Percentiles rank a stretch among this genome's conserved stretches.
Evolutionary conservation across 75 land plant genomes (phyloP).

Genomic region (Selaginella tamariscina): DNA sequence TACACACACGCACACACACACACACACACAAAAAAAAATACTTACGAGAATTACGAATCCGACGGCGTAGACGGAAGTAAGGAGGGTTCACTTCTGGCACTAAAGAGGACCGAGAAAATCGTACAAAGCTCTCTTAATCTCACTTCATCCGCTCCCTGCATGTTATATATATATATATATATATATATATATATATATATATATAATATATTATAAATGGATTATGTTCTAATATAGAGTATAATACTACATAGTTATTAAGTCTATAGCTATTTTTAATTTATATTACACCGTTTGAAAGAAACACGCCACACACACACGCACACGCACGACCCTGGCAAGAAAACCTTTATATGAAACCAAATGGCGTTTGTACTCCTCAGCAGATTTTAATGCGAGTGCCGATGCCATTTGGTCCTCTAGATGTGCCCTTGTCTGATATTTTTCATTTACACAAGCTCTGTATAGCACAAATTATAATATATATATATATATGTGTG

Average conservation of each 20-base stretch:
- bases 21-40: too few species aligned
- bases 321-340: too few species aligned
- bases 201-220: too few species aligned
- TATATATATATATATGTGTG: too few species aligned
- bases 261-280: background rate
- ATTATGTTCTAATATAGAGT: conserved; percentile 3
- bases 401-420: conserved; percentile 81
- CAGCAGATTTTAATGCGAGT: conserved; percentile 64
- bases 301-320: conserved; percentile 13
- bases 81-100: background rate
- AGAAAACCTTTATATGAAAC: conserved; percentile 73
- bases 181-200: too few species aligned
- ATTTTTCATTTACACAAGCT: conserved; percentile 48
- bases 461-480: too few species aligned
- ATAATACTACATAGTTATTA: background rate
- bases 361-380: conserved; percentile 71
- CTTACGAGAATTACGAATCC: too few species aligned
- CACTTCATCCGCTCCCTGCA: conserved; percentile 91
- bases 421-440: conserved; percentile 87
- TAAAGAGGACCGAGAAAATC: conserved; percentile 60
- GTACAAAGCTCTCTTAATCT: conserved; percentile 88
- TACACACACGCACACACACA: too few species aligned
- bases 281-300: background rate
- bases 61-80: background rate
- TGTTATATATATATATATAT: too few species aligned